A percentile compares a stretch with the other conserved stretches of the same genome.
These are phyloP conservation scores for Penicillium palitans DNA, from an alignment of 2,329 filamentous ascomycete species.

Conservation along the genomic window DNA sequence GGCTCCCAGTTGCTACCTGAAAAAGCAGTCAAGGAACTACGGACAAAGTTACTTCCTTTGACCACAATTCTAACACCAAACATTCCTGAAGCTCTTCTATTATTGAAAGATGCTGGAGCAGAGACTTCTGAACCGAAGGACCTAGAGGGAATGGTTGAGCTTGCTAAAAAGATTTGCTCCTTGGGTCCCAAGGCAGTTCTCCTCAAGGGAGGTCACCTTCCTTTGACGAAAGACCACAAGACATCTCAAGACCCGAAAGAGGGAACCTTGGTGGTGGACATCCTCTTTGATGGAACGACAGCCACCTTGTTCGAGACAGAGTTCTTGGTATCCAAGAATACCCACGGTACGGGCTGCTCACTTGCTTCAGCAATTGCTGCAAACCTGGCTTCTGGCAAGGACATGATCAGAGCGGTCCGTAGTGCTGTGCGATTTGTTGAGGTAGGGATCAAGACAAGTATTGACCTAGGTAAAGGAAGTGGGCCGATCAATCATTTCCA, in stretches of 20 bases:
- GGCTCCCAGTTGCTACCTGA: slow-evolving; percentile 49
- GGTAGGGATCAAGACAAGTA: slow-evolving; percentile 60
- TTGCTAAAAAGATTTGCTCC: slow-evolving; percentile 65
- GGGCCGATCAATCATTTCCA: slow-evolving; percentile 70
- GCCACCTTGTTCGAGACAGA: slow-evolving; percentile 65
- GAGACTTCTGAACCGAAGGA: slow-evolving; percentile 51
- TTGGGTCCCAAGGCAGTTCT: slow-evolving; percentile 79
- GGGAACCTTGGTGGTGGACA: slow-evolving; percentile 69
- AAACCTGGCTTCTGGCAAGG: slow-evolving; percentile 56
- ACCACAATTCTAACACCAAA: slow-evolving; percentile 51
- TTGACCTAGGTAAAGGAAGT: slow-evolving; percentile 57
- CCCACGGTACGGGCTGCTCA: slow-evolving; percentile 93
- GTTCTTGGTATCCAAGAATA: slow-evolving; percentile 74
- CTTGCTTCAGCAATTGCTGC: slow-evolving; percentile 74
- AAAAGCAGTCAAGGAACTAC: slow-evolving; percentile 43
- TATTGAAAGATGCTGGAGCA: slow-evolving; percentile 44
- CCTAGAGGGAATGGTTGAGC: slow-evolving; percentile 65
- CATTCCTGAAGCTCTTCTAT: slow-evolving; percentile 49
- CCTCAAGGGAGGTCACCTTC: slow-evolving; percentile 88
- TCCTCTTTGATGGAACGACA: slow-evolving; percentile 66
- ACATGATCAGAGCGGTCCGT: slow-evolving; percentile 53
- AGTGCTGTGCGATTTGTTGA: slow-evolving; percentile 61
- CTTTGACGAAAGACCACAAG: slow-evolving; percentile 64
- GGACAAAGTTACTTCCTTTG: slow-evolving; percentile 44
- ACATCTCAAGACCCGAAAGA: slow-evolving; percentile 61